Evolutionary conservation across 176 grass and related monocot genomes (phyloP).

Genomic region (Oryza glaberrima): DNA sequence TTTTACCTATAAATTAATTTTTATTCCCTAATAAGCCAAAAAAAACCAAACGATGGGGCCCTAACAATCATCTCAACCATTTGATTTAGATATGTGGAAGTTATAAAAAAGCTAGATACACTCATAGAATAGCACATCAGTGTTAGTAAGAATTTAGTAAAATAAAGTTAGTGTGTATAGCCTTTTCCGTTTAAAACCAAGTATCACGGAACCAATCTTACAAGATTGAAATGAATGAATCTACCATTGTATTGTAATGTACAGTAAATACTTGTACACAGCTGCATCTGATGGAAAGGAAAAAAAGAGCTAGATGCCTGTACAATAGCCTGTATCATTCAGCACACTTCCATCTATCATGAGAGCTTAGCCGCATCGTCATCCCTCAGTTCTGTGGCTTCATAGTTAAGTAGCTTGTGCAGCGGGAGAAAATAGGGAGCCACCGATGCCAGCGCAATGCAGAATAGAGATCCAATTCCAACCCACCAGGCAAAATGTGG

Average conservation of each 20-base stretch:
- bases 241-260: neutral
- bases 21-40: too few species aligned
- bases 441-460: constrained; percentile 54
- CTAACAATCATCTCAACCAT: too few species aligned
- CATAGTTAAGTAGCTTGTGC: constrained; percentile 41
- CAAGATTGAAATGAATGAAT: neutral
- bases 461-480: constrained; percentile 61
- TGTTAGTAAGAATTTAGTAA: too few species aligned
- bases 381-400: constrained; percentile 18
- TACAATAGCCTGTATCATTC: constrained; percentile 27
- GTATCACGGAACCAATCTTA: neutral
- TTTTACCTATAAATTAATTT: too few species aligned
- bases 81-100: too few species aligned
- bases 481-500: constrained; percentile 75
- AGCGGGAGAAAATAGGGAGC: constrained; percentile 59
- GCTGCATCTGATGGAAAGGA: neutral
- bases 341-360: constrained; percentile 23
- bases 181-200: neutral
- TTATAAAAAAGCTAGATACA: too few species aligned
- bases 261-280: neutral
- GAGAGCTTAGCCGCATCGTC: constrained; percentile 38
- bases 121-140: too few species aligned
- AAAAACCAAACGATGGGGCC: too few species aligned
- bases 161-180: too few species aligned
- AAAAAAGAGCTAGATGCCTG: neutral